Base-by-base conservation (phyloP, 768 basidiomycete species). In the Xerocomus brunneocitrinus region DNA sequence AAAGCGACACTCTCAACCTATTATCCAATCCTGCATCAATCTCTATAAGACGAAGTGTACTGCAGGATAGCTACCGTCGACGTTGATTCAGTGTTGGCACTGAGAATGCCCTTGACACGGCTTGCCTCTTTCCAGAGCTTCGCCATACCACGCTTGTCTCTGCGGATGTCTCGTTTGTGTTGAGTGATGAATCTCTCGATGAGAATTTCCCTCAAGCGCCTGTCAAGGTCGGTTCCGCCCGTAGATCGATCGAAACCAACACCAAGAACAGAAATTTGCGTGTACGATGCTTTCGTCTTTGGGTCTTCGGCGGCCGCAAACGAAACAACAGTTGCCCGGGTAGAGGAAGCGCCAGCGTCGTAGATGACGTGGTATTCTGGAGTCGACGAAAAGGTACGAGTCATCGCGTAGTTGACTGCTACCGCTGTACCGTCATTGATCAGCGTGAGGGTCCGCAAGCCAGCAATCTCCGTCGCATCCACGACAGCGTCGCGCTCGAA, bases 341-440 rank as follows among this genome's bases (percentile, higher is more conserved):
- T 85, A 4, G 87, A 79, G 1, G 85, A 86, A 5, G 95, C 91
- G 40, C 97, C 97, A 1, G 93, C 91, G 62, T 98, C 97, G 71
- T 89, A 99, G 54, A 99, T 85, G 60, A 99, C 71, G 66, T 98
- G 95, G 67, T 87, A 82, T 64, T 95, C 88, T 0, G 84, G 83
- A 2, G 73, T 73, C 0, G 87, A 74, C 3, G 70, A 57, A 76
- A 98, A 98, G 2, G 83, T 78, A 45, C 95, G 83, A 2, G 94
- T 93, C 93, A 98, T 97, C 40, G 97, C 97, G 65, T 91, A 99
- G 74, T 99, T 99, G 60, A 98, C 79, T 13, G 93, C 97, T n/a
- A 95, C 87, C 2, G 94, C 91, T 0, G 91, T 84, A 27, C 95
- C 95, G 61, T 99, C 97, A 60, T 94, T 89, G 49, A 99, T 81